Evolutionary conservation across 2,329 filamentous ascomycete genomes (phyloP).

Genomic region (Xylaria sp.): DNA sequence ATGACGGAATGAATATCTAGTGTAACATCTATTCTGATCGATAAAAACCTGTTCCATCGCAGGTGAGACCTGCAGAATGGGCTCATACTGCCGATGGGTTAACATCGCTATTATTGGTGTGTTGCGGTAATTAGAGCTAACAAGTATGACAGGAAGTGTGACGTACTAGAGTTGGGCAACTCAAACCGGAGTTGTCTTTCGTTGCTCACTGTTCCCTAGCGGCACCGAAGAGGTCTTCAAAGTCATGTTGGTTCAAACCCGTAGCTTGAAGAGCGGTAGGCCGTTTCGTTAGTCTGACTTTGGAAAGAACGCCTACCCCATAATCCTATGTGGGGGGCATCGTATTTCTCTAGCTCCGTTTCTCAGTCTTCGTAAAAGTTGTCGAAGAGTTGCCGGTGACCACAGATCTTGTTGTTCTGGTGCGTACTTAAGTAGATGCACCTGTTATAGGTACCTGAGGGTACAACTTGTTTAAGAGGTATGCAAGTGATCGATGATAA

Average conservation of each 20-base stretch:
- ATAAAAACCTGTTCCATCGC: conserved; percentile 22
- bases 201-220: conserved; percentile 10
- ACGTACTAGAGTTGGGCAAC: conserved; percentile 15
- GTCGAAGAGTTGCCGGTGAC: conserved; percentile 15
- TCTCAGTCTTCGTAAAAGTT: conserved; percentile 21
- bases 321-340: conserved; percentile 18
- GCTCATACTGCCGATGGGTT: conserved; percentile 2
- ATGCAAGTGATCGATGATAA: background rate
- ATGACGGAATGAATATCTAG: background rate
- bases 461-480: background rate
- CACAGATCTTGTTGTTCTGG: background rate
- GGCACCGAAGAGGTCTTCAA: background rate
- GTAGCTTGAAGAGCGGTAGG: conserved; percentile 1
- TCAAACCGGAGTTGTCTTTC: conserved; percentile 16
- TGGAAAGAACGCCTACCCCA: conserved; percentile 5
- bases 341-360: conserved; percentile 30
- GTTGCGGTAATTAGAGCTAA: background rate
- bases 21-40: background rate
- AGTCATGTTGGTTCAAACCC: no score
- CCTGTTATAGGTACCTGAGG: background rate
- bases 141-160: background rate
- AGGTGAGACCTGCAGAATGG: conserved; percentile 11
- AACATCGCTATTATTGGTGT: background rate
- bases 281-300: background rate
- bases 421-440: background rate